These are phyloP conservation scores for Piloderma croceum DNA, from an alignment of 768 basidiomycete genomes.

Conservation along the genomic window DNA sequence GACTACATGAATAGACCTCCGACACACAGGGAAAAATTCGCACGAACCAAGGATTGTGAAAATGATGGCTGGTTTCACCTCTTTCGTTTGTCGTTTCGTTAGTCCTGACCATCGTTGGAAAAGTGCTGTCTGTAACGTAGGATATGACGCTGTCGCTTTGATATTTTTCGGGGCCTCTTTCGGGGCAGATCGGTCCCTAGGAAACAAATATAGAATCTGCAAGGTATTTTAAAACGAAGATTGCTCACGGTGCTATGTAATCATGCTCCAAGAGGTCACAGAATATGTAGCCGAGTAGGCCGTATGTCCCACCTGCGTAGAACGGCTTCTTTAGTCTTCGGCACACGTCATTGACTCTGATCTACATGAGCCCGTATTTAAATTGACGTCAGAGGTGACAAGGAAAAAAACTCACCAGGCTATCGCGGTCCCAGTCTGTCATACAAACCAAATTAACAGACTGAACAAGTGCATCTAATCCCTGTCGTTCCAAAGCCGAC, in stretches of 20 bases:
- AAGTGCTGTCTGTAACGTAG: conserved; percentile 57
- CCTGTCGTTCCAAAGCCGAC: conserved; percentile 42
- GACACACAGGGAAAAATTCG: background rate
- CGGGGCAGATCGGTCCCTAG: conserved; percentile 58
- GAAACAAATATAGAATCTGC: background rate
- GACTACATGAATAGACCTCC: conserved; percentile 2
- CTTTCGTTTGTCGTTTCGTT: conserved; percentile 73
- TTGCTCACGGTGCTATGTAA: conserved; percentile 74
- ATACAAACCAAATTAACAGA: conserved; percentile 81
- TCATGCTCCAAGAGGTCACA: conserved; percentile 87
- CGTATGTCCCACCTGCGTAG: conserved; percentile 90
- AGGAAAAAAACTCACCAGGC: conserved; percentile 50
- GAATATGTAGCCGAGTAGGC: conserved; percentile 89
- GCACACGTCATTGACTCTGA: conserved; percentile 74
- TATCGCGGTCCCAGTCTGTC: conserved; percentile 69
- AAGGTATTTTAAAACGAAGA: conserved; percentile 1
- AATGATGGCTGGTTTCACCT: conserved; percentile 68
- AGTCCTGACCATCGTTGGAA: conserved; percentile 63
- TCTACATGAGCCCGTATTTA: conserved; percentile 37
- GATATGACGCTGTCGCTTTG: conserved; percentile 59
- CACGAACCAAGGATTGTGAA: conserved; percentile 67
- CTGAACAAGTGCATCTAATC: conserved; percentile 54
- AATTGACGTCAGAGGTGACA: conserved; percentile 7
- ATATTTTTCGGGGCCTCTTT: conserved; percentile 55
- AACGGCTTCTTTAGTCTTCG: conserved; percentile 70